Evolutionary conservation across 495 filamentous ascomycete genomes (phyloP).

Genomic region (Daldinia grandis): DNA sequence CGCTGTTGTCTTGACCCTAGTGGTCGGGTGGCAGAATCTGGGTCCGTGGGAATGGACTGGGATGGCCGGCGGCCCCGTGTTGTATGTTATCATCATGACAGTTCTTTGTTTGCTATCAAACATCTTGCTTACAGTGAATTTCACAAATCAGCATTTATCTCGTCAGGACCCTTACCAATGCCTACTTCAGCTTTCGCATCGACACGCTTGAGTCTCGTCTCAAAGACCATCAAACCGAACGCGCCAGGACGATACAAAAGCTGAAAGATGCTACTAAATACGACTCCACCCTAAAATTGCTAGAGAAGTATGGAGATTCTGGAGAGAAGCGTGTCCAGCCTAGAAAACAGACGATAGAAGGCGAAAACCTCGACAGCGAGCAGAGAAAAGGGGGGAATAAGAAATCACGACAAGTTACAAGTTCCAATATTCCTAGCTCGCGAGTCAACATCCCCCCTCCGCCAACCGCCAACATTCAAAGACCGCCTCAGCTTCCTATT

Average conservation of each 20-base stretch:
- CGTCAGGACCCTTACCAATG: slow-evolving; percentile 64
- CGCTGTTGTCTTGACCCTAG: slow-evolving; percentile 77
- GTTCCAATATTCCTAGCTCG: slow-evolving; percentile 38
- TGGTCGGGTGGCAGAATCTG: slow-evolving; percentile 86
- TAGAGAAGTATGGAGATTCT: slow-evolving; percentile 89
- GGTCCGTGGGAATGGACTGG: slow-evolving; percentile 76
- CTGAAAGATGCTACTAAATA: slow-evolving; percentile 95
- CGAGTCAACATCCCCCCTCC: slow-evolving; percentile 75
- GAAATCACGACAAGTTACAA: slow-evolving; percentile 35
- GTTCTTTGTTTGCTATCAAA: neutral
- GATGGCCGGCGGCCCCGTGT: slow-evolving; percentile 77
- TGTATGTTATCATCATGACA: slow-evolving; percentile 59
- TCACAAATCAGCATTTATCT: slow-evolving; percentile 67
- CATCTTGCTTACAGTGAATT: slow-evolving; percentile 28
- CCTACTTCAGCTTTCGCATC: slow-evolving; percentile 85
- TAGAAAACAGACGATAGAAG: slow-evolving; percentile 47
- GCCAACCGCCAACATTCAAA: slow-evolving; percentile 85
- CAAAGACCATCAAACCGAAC: slow-evolving; percentile 76
- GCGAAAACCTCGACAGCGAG: slow-evolving; percentile 21
- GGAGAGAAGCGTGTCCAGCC: slow-evolving; percentile 57
- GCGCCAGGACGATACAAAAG: slow-evolving; percentile 87
- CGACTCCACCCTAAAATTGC: slow-evolving; percentile 88
- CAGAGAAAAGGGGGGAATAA: slow-evolving; percentile 22
- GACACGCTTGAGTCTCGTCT: slow-evolving; percentile 70
- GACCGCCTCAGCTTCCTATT: slow-evolving; percentile 33